A percentile compares a stretch with the other conserved stretches of the same genome.
Evolutionary conservation across 192 early-diverging fungal genomes (phyloP).

Genomic region (Coemansia sp.): DNA sequence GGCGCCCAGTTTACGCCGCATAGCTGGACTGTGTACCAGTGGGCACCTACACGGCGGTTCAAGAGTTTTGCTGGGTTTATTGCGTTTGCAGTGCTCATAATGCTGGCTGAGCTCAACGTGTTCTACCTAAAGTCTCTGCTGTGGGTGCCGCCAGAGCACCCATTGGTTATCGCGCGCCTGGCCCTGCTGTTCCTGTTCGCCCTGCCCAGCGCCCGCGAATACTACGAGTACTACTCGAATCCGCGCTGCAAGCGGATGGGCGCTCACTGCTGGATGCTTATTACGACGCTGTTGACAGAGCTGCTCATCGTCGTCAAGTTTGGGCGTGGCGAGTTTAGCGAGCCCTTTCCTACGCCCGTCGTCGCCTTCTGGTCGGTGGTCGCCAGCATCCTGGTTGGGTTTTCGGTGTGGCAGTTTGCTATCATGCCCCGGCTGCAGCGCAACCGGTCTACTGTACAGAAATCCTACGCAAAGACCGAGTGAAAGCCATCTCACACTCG

Average conservation of each 20-base stretch:
- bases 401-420: constrained; percentile 75
- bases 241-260: constrained; percentile 84
- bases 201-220: constrained; percentile 82
- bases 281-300: constrained; percentile 85
- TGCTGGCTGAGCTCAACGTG: constrained; percentile 80
- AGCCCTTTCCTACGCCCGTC: constrained; percentile 69
- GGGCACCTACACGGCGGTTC: constrained; percentile 84
- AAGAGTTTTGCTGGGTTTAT: constrained; percentile 83
- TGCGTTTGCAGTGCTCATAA: constrained; percentile 57
- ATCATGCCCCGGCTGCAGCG: constrained; percentile 26
- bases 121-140: constrained; percentile 94
- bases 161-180: constrained; percentile 73
- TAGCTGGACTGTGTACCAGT: constrained; percentile 90
- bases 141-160: constrained; percentile 88
- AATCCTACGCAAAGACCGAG: constrained; percentile 3
- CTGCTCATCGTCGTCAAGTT: constrained; percentile 91
- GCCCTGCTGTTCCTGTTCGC: constrained; percentile 81
- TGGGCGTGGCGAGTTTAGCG: constrained; percentile 77
- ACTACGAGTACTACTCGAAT: constrained; percentile 82
- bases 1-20: constrained; percentile 93
- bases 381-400: constrained; percentile 57
- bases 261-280: constrained; percentile 89
- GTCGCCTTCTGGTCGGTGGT: constrained; percentile 74
- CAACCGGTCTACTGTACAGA: neutral
- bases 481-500: neutral